A percentile compares a stretch with the other conserved stretches of the same genome.
These are phyloP conservation scores for Hyaloperonospora brassicae DNA, from an alignment of 352 stramenopile genomes.

Conservation along the genomic window DNA sequence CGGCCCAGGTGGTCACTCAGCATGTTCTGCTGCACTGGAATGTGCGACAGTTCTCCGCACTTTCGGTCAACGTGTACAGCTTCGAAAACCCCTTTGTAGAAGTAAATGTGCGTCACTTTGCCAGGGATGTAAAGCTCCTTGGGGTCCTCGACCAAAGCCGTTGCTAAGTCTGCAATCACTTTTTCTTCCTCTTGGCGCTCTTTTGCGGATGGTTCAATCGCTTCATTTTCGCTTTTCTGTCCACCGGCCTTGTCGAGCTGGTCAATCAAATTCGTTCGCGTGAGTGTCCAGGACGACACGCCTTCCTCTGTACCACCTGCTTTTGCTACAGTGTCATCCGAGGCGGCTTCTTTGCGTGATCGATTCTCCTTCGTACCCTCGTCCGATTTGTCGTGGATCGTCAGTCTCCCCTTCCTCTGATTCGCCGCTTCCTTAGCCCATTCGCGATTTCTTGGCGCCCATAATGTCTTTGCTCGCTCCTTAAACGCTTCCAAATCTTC, in stretches of 20 bases:
- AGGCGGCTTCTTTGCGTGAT: constrained; percentile 10
- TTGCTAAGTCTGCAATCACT: constrained; percentile 43
- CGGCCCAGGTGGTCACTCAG: constrained; percentile 73
- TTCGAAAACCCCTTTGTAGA: constrained; percentile 73
- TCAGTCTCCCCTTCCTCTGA: constrained; percentile 38
- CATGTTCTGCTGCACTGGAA: constrained; percentile 84
- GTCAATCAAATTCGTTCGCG: constrained; percentile 67
- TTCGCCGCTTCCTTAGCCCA: constrained; percentile 68
- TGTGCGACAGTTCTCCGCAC: constrained; percentile 61
- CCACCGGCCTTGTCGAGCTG: constrained; percentile 52
- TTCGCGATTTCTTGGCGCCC: constrained; percentile 71
- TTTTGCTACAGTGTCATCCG: constrained; percentile 24
- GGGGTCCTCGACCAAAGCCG: constrained; percentile 45
- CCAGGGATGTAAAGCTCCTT: constrained; percentile 76
- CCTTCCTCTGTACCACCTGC: constrained; percentile 23
- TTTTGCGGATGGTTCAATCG: constrained; percentile 26
- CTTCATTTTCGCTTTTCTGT: constrained; percentile 25
- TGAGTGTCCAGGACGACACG: constrained; percentile 62
- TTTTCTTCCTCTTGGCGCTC: constrained; percentile 45
- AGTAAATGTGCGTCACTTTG: constrained; percentile 71
- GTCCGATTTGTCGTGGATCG: constrained; percentile 10
- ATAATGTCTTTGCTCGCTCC: constrained; percentile 72
- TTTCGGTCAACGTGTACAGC: constrained; percentile 71
- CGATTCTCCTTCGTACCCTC: constrained; percentile 13
- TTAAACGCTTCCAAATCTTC: constrained; percentile 80